Percentiles rank a stretch among this genome's conserved stretches.
phyloP scores from a whole-genome alignment of 805 yeast genomes.

The Lipomyces starkeyi region DNA sequence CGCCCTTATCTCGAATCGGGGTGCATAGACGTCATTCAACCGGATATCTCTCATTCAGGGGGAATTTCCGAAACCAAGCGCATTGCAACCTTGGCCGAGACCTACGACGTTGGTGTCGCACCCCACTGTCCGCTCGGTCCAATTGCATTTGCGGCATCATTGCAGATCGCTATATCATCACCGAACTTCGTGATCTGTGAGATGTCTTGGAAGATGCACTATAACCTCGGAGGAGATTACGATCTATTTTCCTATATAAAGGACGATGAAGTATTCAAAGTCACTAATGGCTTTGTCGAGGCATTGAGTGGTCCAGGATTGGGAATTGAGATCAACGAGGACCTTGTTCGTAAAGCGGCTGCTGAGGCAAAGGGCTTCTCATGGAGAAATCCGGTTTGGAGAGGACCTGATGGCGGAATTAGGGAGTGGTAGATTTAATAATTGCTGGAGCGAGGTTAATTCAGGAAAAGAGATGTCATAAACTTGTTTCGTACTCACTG shows the following conservation, averaged over 20 bases:
- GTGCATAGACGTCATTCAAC: slow-evolving; percentile 42
- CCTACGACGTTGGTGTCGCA: slow-evolving; percentile 43
- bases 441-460: too few species aligned
- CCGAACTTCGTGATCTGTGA: slow-evolving; percentile 41
- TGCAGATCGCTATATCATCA: slow-evolving; percentile 38
- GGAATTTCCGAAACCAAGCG: slow-evolving; percentile 42
- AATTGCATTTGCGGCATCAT: slow-evolving; percentile 42
- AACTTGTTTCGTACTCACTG: too few species aligned
- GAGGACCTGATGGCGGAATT: slow-evolving; percentile 43
- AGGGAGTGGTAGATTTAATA: slow-evolving; percentile 40
- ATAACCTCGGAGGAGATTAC: slow-evolving; percentile 39
- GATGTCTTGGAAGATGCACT: slow-evolving; percentile 42
- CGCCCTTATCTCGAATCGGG: slow-evolving; percentile 41
- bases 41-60: slow-evolving; percentile 43
- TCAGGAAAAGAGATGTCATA: too few species aligned
- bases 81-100: slow-evolving; percentile 42
- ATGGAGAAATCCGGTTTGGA: slow-evolving; percentile 44
- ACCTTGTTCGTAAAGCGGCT: slow-evolving; percentile 40
- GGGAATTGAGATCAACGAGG: slow-evolving; percentile 42
- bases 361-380: slow-evolving; percentile 30
- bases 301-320: slow-evolving; percentile 40
- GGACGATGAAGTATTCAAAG: slow-evolving; percentile 38
- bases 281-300: slow-evolving; percentile 38
- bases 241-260: slow-evolving; percentile 40
- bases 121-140: slow-evolving; percentile 45